Evolutionary conservation across 2,329 filamentous ascomycete species (phyloP), one percentile per base, ranked within the genome.

Genomic region (Podosphaera leucotricha): DNA sequence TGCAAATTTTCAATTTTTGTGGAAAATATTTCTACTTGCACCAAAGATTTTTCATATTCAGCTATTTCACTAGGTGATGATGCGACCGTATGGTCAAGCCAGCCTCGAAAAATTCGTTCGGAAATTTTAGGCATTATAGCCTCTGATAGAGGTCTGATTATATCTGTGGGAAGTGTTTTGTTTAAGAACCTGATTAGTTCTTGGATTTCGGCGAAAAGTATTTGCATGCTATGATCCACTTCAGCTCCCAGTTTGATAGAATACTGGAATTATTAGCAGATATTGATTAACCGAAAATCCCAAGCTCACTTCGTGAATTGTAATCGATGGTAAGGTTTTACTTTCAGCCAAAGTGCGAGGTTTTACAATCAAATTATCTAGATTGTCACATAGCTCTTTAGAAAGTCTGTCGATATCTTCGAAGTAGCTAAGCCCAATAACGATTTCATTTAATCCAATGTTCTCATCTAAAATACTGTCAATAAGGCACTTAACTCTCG

Each of bases 11-110:
- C 66, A 6, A 95, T 61, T 1, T 65, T 66, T 6, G 66, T 61
- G 44, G 77, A 79, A 53, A 95, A 80, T 0, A 62, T 59, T 21
- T 66, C 64, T 0, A 83, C 72, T 37, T 71, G 65, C 35, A 71
- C 66, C n/a, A 92, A 68, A 6, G 76, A 70, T 1, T 65, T 63
- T 53, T 92, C 75, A 54, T 93, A 94, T 1, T 64, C 65, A 7
- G 66, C 65, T 59, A 94, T 75, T 10, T 78, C 75, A 10, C 70
- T 66, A 10, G 93, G 64, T 0, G 80, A 77, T 1, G 77, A 66
- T 1, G 90, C 87, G 0, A 98, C 77, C 1, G 75, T 72, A 13
- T 74, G 68, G 26, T 81, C 72, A 6, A 98, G 68, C 78, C 84
- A 92, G 3, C 70, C 66, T 3, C 70, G 70, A 36, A 84, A 77